phyloP scores from a whole-genome alignment of 257 asterid genomes.

The Salvia rosmarinus region DNA sequence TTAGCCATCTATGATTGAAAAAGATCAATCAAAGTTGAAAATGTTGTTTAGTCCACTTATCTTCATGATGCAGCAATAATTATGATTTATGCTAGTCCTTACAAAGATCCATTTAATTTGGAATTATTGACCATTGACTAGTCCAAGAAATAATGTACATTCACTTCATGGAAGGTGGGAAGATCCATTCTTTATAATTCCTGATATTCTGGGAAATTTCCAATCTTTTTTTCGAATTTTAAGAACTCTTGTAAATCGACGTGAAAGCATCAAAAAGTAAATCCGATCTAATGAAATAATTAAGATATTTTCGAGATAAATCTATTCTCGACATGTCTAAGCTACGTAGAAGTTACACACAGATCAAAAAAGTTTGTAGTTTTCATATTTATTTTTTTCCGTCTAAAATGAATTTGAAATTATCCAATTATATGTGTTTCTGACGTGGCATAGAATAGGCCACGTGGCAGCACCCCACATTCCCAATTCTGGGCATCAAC shows the following conservation, averaged over 20 bases:
- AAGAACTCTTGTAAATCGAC: neutral
- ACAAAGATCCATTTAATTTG: neutral
- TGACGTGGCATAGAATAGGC: conserved; percentile 14
- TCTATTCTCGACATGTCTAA: too few species aligned
- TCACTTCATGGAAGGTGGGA: neutral
- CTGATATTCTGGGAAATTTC: conserved; percentile 2
- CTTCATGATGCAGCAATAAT: conserved; percentile 28
- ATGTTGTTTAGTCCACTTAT: conserved; percentile 21
- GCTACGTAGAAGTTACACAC: too few species aligned
- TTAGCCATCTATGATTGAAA: too few species aligned
- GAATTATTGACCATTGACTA: conserved; percentile 33
- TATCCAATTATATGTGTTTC: conserved; percentile 12
- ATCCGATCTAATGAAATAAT: neutral
- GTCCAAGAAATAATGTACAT: neutral
- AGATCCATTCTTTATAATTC: neutral
- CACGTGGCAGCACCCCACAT: conserved; percentile 50
- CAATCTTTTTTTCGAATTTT: neutral
- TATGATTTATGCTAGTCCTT: conserved; percentile 14
- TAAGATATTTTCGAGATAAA: too few species aligned
- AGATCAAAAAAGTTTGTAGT: too few species aligned
- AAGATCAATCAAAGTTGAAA: neutral
- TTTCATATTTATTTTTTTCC: too few species aligned
- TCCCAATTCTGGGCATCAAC: conserved; percentile 29
- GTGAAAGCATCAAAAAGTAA: neutral
- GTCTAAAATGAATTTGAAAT: neutral